phyloP scores from a whole-genome alignment of 2,329 filamentous ascomycete genomes.

The Trichoderma arundinaceum region DNA sequence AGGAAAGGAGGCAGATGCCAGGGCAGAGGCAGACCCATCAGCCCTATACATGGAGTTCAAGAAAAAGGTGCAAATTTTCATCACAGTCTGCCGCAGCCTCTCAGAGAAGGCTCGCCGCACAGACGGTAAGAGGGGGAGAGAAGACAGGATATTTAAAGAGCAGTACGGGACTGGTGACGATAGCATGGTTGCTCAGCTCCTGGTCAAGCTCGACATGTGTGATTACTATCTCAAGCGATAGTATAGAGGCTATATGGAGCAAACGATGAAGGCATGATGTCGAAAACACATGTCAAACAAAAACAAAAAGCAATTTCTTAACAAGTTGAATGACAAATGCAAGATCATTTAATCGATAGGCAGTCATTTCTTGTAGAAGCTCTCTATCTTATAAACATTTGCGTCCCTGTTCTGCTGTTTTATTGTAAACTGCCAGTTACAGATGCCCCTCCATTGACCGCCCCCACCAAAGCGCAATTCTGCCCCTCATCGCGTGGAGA shows the following conservation, averaged over 20 bases:
- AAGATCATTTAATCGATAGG: neutral
- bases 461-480: constrained; percentile 7
- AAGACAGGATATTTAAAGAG: constrained; percentile 44
- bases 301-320: neutral
- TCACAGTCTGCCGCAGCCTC: constrained; percentile 72
- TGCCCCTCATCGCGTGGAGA: constrained; percentile 46
- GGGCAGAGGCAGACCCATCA: constrained; percentile 20
- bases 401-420: neutral
- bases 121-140: constrained; percentile 41
- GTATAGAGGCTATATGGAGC: neutral
- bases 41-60: constrained; percentile 69
- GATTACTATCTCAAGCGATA: constrained; percentile 61
- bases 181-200: constrained; percentile 70
- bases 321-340: neutral
- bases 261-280: neutral
- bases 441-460: constrained; percentile 29
- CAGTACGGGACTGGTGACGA: constrained; percentile 49
- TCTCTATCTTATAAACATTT: too few species aligned
- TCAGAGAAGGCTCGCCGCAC: constrained; percentile 64
- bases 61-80: constrained; percentile 75
- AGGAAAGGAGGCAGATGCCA: constrained; percentile 33
- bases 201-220: constrained; percentile 73
- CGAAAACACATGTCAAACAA: neutral
- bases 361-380: too few species aligned
- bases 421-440: neutral